Base-by-base conservation (phyloP, 306 rosid species). In the Lagenaria siceraria region DNA sequence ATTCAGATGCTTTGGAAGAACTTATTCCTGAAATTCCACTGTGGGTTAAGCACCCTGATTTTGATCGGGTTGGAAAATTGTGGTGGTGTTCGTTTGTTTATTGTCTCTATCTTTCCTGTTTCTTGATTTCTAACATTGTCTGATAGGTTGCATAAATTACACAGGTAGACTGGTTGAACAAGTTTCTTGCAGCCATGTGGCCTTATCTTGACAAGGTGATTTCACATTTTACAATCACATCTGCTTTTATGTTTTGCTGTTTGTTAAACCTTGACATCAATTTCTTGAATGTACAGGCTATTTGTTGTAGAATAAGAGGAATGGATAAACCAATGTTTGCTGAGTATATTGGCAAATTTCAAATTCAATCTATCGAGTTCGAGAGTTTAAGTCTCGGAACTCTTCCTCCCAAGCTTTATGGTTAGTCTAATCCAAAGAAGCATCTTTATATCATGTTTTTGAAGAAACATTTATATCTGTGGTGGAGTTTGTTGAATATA, bases 111-210 rank as follows among this genome's bases (percentile, higher is more conserved):
- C 21, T 48, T 24, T 22, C 60, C 14, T 48, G 8, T 27, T 10
- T 48, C 59, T 13, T 75, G 15, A 60, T 77, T 49, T 60, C 40
- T 25, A 2, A 71, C 10, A 48, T 25, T 48, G 12, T 42, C 54
- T 46, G 59, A 48, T 15, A 22, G 7, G 8, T 6, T 71, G 24
- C 24, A 24, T 71, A 15, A 71, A 71, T 71, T 21, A 21, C 77
- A 81, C 87, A 94, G 98, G 90, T 92, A 65, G 98, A 94, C 40
- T 94, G 98, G 98, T 51, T 94, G 79, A 94, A 94, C 85, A 87
- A 83, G 70, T 83, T 91, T 86, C 56, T 90, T 48, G 52, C 62
- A 27, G 84, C 84, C 68, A 81, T 90, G 90, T 94, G 98, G 98
- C 98, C 97, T 82, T 87, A 72, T 83, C 86, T 94, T 24, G 94